Evolutionary conservation across 495 filamentous ascomycete genomes (phyloP).

Genomic region (Monascus purpureus): DNA sequence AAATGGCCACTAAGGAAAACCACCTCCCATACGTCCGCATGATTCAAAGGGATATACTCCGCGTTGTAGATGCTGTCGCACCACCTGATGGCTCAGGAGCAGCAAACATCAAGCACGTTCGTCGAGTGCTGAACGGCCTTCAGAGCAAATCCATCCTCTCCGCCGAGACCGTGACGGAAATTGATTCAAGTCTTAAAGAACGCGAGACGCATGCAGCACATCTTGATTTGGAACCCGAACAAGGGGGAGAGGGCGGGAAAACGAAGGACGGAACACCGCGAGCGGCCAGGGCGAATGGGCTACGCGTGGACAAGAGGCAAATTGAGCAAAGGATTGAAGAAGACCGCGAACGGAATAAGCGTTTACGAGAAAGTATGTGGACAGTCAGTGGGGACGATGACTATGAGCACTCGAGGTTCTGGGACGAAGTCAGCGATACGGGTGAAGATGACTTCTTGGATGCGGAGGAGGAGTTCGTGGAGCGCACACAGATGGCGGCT

Average conservation of each 20-base stretch:
- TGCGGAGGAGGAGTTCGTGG: conserved; percentile 57
- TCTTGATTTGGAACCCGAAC: conserved; percentile 25
- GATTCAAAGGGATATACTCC: conserved; percentile 85
- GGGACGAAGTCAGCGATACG: conserved; percentile 68
- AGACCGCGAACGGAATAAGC: conserved; percentile 88
- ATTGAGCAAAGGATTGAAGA: conserved; percentile 95
- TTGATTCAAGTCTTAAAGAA: conserved; percentile 61
- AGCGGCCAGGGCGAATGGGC: conserved; percentile 18
- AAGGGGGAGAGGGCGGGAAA: conserved; percentile 11
- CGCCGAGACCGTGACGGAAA: conserved; percentile 54
- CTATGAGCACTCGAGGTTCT: conserved; percentile 54
- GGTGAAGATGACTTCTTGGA: conserved; percentile 70
- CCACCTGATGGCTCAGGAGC: conserved; percentile 81
- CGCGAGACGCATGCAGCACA: conserved; percentile 41
- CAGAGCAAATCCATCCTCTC: conserved; percentile 53
- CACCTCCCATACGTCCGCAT: conserved; percentile 70
- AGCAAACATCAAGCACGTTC: conserved; percentile 85
- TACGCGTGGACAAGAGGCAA: conserved; percentile 65
- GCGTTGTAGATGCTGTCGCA: conserved; percentile 70
- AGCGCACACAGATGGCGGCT: conserved; percentile 28
- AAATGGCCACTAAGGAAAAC: conserved; percentile 63
- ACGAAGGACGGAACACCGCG: conserved; percentile 19
- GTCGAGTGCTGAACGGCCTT: conserved; percentile 60
- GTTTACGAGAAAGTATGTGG: conserved; percentile 82
- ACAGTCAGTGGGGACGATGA: conserved; percentile 46